Base-by-base conservation (phyloP, 2,329 filamentous ascomycete species). In the Phaeosphaeria sp. region DNA sequence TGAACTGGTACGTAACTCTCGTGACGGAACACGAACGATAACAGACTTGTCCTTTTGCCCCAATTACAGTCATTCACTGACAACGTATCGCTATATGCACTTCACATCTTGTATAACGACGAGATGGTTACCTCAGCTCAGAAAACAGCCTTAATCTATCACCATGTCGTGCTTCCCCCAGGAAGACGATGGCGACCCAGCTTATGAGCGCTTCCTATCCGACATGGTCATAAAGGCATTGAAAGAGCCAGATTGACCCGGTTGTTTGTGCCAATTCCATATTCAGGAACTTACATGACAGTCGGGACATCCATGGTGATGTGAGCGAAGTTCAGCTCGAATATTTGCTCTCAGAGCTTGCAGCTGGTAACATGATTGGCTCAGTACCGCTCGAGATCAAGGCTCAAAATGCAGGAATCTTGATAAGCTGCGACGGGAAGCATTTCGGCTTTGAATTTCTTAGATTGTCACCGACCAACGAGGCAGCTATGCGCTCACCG, bases 141-240 rank as follows among this genome's bases (percentile, higher is more conserved):
- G 7, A 39, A 10, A 20, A 18, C 25, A 6, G 15, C 23, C n/a
- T 81, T 79, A 59, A 57, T 83, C 1, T 72, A 82, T 33, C 63
- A 82, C 46, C 80, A 84, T 62, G 67, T 83, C 2, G 80, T 83
- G 27, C 75, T 84, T 1, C 82, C 81, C 81, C 0, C 74, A 81
- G 49, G 41, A 55, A 2, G 22, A 67, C 21, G 74, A 77, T 22
- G 49, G 36, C 22, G 39, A 55, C 21, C 5, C 48, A 4, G 41
- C 44, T 3, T 22, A 50, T 33, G 59, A 64, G 23, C 15, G 6
- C 3, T 17, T 6, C 22, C 49, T 64, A 4, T 48, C 62, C n/a
- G 20, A 51, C 9, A 51, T 36, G 1, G 48, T 46, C n/a, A 47
- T 53, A 13, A 6, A 42, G 17, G 58, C 52, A 13, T 46, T 62